A percentile compares a stretch with the other conserved stretches of the same genome.
These are phyloP conservation scores for Poteriospumella lacustris DNA, from an alignment of 108 stramenopile species.

Conservation along the genomic window DNA sequence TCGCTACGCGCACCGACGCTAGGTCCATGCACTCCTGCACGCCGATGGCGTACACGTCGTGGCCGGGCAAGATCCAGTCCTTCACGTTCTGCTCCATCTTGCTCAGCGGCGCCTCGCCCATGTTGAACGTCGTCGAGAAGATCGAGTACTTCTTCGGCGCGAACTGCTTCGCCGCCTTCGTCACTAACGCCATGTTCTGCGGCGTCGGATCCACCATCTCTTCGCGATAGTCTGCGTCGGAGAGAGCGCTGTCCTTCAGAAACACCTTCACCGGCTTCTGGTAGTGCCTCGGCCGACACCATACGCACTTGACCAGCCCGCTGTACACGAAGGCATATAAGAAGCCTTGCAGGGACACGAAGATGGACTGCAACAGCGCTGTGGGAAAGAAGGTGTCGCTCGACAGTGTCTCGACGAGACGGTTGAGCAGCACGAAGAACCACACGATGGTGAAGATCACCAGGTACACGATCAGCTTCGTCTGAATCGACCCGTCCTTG, in stretches of 20 bases:
- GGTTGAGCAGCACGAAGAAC: constrained; percentile 29
- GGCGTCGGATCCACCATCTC: too few species aligned
- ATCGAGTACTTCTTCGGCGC: constrained; percentile 17
- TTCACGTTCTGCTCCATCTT: background rate
- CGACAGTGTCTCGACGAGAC: background rate
- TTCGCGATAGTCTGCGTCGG: too few species aligned
- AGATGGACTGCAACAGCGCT: background rate
- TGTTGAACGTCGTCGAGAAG: constrained; percentile 1
- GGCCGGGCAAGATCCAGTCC: constrained; percentile 23
- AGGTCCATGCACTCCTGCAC: constrained; percentile 29
- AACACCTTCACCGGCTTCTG: too few species aligned
- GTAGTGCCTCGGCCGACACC: background rate
- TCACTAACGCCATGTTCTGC: too few species aligned
- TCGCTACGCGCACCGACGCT: background rate
- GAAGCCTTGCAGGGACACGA: constrained; percentile 29
- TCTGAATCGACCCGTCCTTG: background rate
- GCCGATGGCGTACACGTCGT: constrained; percentile 28
- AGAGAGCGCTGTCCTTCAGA: too few species aligned
- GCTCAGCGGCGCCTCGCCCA: constrained; percentile 21
- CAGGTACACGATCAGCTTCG: constrained; percentile 3
- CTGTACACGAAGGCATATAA: constrained; percentile 9
- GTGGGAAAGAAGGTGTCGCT: background rate
- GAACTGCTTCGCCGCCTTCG: too few species aligned
- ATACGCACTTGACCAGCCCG: background rate
- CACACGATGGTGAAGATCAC: background rate